Conservation (phyloP, 345 rosid species). For the Balakata baccata region DNA sequence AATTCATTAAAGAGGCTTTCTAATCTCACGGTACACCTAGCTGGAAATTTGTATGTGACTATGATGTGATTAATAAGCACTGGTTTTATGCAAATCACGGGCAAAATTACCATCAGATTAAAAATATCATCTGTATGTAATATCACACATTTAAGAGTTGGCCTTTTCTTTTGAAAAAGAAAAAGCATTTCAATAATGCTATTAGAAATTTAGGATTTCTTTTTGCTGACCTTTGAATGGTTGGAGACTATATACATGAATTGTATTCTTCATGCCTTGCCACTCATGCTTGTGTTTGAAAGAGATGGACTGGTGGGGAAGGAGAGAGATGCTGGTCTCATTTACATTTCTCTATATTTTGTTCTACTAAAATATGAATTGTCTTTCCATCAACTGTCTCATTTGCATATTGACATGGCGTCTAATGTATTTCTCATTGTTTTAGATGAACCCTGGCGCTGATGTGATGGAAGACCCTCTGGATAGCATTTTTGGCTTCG, state of each 20-base stretch:
- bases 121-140: not conserved
- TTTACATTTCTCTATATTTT: not conserved
- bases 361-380: too few relatives aligned
- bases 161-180: not conserved
- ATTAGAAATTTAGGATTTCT: not conserved
- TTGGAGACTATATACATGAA: not conserved
- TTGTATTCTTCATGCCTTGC: not conserved
- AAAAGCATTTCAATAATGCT: not conserved
- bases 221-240: not conserved
- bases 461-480: slow-evolving; percentile 49
- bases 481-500: slow-evolving; percentile 47
- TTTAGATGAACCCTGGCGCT: slow-evolving; percentile 33
- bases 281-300: not conserved
- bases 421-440: slow-evolving; percentile 14
- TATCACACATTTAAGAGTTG: not conserved
- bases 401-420: not conserved
- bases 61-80: not conserved
- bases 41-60: not conserved
- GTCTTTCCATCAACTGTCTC: not conserved
- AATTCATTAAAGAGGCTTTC: not conserved
- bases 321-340: not conserved
- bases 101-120: not conserved
- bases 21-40: not conserved
- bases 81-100: not conserved
- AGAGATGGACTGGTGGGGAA: not conserved